phyloP scores from a whole-genome alignment of 2,329 filamentous ascomycete genomes.

The Amphichorda felina region DNA sequence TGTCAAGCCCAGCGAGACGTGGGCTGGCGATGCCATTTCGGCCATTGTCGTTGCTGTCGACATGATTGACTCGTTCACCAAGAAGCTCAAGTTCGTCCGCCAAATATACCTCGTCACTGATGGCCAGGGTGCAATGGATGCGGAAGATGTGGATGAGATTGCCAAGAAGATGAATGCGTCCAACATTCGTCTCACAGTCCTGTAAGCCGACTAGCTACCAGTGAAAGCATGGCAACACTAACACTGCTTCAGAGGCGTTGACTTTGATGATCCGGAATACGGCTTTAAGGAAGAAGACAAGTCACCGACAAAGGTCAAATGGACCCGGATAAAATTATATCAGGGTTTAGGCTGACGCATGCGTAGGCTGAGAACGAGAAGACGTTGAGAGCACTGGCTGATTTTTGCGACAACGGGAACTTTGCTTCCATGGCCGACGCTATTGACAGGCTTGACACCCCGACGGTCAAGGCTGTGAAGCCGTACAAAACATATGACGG shows the following conservation, averaged over 20 bases:
- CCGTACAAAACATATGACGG: constrained; percentile 75
- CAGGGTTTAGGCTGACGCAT: neutral
- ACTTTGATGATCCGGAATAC: constrained; percentile 86
- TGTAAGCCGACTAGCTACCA: constrained; percentile 41
- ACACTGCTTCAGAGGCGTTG: constrained; percentile 54
- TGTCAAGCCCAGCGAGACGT: constrained; percentile 56
- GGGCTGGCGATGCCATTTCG: constrained; percentile 73
- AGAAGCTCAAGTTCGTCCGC: constrained; percentile 69
- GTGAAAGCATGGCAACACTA: neutral
- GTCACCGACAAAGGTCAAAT: constrained; percentile 49
- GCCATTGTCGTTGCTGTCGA: constrained; percentile 76
- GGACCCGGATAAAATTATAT: neutral
- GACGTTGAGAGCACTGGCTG: constrained; percentile 50
- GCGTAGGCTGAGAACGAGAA: constrained; percentile 52
- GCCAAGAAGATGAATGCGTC: constrained; percentile 61
- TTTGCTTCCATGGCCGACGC: constrained; percentile 84
- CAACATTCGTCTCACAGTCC: constrained; percentile 64
- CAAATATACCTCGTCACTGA: constrained; percentile 81
- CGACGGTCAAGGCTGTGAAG: constrained; percentile 62
- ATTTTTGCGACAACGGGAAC: constrained; percentile 54
- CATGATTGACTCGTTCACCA: constrained; percentile 73
- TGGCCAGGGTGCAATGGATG: constrained; percentile 60
- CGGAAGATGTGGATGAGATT: constrained; percentile 59
- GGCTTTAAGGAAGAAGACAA: constrained; percentile 92
- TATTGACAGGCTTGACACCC: constrained; percentile 65